phyloP scores from a whole-genome alignment of 2,329 filamentous ascomycete species.

The Penicillium olsonii region DNA sequence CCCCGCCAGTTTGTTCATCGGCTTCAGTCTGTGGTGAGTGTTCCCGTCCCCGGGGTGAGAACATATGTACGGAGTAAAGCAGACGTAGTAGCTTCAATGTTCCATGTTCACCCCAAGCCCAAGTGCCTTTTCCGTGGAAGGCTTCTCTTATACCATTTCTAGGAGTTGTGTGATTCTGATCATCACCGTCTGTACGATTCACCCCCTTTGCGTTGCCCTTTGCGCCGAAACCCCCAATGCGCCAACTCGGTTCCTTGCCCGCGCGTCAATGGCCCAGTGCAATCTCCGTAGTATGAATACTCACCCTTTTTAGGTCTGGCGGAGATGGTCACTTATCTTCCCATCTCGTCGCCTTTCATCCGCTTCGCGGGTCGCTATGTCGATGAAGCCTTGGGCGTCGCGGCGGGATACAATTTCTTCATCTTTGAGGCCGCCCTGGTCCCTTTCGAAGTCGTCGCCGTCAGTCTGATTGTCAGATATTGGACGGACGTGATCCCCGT shows the following conservation, averaged over 20 bases:
- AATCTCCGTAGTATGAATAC: constrained; percentile 14
- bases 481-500: constrained; percentile 51
- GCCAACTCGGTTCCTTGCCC: constrained; percentile 1
- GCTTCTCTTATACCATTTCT: constrained; percentile 35
- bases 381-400: constrained; percentile 51
- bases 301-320: constrained; percentile 41
- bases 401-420: constrained; percentile 54
- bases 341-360: constrained; percentile 50
- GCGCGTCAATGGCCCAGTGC: not conserved
- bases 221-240: constrained; percentile 9
- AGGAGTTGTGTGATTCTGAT: constrained; percentile 49
- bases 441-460: constrained; percentile 55
- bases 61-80: no score
- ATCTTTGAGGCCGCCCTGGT: constrained; percentile 53
- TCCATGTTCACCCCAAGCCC: constrained; percentile 6
- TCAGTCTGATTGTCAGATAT: constrained; percentile 53
- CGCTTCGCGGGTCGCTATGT: constrained; percentile 51
- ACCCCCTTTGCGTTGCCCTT: constrained; percentile 5
- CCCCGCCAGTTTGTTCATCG: constrained; percentile 47
- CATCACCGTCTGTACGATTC: constrained; percentile 47
- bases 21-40: constrained; percentile 49
- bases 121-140: constrained; percentile 5
- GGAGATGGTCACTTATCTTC: constrained; percentile 54
- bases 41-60: not conserved
- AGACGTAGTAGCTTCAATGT: no score